phyloP scores from a whole-genome alignment of 2,329 filamentous ascomycete genomes.

The Sporothrix curviconia region DNA sequence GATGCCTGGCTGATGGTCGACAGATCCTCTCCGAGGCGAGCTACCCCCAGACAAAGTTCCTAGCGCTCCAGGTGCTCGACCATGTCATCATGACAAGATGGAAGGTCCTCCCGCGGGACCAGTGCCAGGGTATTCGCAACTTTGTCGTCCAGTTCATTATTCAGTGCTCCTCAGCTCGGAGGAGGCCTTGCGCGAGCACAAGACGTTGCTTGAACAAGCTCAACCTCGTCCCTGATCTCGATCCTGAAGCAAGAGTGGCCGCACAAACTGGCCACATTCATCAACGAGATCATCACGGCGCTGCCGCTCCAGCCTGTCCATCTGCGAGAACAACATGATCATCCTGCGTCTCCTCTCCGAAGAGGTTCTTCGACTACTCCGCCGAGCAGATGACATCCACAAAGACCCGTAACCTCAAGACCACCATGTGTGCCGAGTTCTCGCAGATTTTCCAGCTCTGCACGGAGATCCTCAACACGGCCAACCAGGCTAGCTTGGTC shows the following conservation, averaged over 20 bases:
- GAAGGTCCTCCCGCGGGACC: conserved; percentile 94
- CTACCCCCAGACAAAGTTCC: conserved; percentile 94
- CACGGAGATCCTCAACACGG: conserved; percentile 87
- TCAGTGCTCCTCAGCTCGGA: conserved; percentile 83
- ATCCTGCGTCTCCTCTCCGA: conserved; percentile 92
- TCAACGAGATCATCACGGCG: conserved; percentile 98
- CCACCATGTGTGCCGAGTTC: conserved; percentile 98
- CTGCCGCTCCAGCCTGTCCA: conserved; percentile 88
- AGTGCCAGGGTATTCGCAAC: conserved; percentile 97
- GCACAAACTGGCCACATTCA: conserved; percentile 99
- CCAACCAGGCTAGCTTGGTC: conserved; percentile 76
- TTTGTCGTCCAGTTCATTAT: conserved; percentile 99
- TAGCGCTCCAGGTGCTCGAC: conserved; percentile 93
- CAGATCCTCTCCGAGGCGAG: conserved; percentile 86
- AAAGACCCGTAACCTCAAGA: conserved; percentile 94
- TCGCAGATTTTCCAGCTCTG: conserved; percentile 97
- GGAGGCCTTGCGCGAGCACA: conserved; percentile 75
- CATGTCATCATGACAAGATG: conserved; percentile 98
- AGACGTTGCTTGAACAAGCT: conserved; percentile 95
- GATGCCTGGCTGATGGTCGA: conserved; percentile 97
- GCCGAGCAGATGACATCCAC: conserved; percentile 98
- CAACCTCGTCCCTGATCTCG: conserved; percentile 91
- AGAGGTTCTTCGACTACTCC: conserved; percentile 97
- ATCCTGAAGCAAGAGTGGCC: conserved; percentile 99
- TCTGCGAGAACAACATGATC: conserved; percentile 99